Percentiles rank a stretch among this genome's conserved stretches.
phyloP scores from a whole-genome alignment of 2,329 filamentous ascomycete genomes.

The Venturia effusa region DNA sequence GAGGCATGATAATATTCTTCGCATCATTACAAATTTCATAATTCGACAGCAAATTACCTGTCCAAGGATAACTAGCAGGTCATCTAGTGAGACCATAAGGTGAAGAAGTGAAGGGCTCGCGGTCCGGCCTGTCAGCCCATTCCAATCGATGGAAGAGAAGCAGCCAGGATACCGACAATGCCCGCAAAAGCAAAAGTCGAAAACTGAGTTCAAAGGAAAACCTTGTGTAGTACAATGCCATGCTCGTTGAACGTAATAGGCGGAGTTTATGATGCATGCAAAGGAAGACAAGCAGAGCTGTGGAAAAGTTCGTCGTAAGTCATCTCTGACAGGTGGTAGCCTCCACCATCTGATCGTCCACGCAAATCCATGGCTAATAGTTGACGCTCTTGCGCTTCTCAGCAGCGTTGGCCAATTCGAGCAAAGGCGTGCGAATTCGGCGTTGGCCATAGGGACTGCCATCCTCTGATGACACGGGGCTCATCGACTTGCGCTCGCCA shows the following conservation, averaged over 20 bases:
- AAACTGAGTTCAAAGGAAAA: neutral
- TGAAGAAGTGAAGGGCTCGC: neutral
- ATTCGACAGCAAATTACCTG: neutral
- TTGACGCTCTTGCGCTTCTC: slow-evolving; percentile 71
- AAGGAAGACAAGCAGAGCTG: neutral
- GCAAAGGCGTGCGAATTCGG: slow-evolving; percentile 66
- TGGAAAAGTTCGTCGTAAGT: neutral
- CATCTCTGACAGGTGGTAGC: neutral
- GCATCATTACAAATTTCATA: slow-evolving; percentile 9
- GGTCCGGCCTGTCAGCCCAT: neutral
- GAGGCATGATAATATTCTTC: slow-evolving; percentile 4
- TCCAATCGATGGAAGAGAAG: neutral
- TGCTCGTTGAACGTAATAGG: neutral
- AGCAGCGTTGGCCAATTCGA: slow-evolving; percentile 74
- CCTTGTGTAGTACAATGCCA: neutral
- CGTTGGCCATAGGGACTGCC: slow-evolving; percentile 46
- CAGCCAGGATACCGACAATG: neutral
- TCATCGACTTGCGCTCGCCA: slow-evolving; percentile 61
- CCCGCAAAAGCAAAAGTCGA: neutral
- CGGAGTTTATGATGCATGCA: neutral
- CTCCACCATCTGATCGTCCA: neutral
- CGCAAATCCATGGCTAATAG: neutral
- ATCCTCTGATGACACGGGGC: slow-evolving; percentile 42
- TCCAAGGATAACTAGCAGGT: neutral
- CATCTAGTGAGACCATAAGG: neutral